Conservation (phyloP, 257 asterid species). For the Solanum virginianum region DNA sequence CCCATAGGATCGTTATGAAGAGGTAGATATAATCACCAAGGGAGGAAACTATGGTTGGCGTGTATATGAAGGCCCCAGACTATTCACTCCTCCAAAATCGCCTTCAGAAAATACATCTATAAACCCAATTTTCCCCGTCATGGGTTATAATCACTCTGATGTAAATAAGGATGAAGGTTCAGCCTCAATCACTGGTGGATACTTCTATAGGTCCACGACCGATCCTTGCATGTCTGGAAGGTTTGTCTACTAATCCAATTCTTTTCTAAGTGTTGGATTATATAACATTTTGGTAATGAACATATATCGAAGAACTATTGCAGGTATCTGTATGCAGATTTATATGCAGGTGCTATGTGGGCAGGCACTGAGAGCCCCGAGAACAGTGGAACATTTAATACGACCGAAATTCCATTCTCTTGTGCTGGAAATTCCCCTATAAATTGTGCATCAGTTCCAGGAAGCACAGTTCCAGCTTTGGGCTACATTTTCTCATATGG, state of each 20-base stretch:
- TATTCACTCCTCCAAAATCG: constrained; percentile 19
- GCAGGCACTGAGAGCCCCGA: constrained; percentile 56
- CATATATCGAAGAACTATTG: not conserved
- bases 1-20: constrained; percentile 63
- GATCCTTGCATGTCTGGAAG: constrained; percentile 80
- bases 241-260: constrained; percentile 14
- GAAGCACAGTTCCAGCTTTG: constrained; percentile 51
- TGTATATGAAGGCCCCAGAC: constrained; percentile 43
- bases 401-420: constrained; percentile 27
- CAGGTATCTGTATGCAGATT: constrained; percentile 78
- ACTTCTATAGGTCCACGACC: constrained; percentile 50
- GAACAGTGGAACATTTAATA: constrained; percentile 53
- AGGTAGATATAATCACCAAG: constrained; percentile 67
- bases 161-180: constrained; percentile 59
- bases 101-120: constrained; percentile 42
- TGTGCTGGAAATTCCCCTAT: constrained; percentile 74
- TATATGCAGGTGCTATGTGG: constrained; percentile 63
- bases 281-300: not conserved
- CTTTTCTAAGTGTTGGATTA: not conserved
- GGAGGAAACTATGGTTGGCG: constrained; percentile 93
- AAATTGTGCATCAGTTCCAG: constrained; percentile 43
- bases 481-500: constrained; percentile 82
- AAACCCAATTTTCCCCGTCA: constrained; percentile 56
- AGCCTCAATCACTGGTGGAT: constrained; percentile 87
- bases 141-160: constrained; percentile 81